Base-by-base conservation (phyloP, 169 alveolate species). In the Cryptosporidium tyzzeri region DNA sequence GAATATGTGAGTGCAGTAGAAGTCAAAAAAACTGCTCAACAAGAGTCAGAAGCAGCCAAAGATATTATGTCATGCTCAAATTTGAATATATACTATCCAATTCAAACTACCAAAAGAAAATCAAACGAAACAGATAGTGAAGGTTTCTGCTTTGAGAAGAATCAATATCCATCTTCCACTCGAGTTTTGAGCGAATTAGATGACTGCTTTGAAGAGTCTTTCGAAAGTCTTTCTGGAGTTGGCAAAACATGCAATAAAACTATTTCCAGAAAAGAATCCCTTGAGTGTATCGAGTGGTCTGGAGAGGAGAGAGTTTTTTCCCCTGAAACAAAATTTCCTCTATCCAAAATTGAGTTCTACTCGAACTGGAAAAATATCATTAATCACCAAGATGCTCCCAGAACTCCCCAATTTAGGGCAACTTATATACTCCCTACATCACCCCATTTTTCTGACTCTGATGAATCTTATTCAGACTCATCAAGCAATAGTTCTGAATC, bases 271-370 rank as follows among this genome's bases (percentile, higher is more conserved):
- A 70, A 48, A 45, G 62, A 21, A 31, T 70, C 84, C 10, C n/a
- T 45, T 35, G 65, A 70, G 26, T 39, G 44, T 23, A 37, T 80
- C 10, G 89, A 62, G 31, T 80, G 89, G 89, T 59, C 75, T 26
- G 70, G 50, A 12, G 89, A 80, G 45, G 89, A 80, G 45, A 80
- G 89, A 44, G 68, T 80, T 41, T 37, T 62, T 18, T 61, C 41
- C 9, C 29, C 61, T 0, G 75, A 59, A 44, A 44, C 44, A 0
- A 65, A 23, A 26, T 31, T 31, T 62, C 69, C 75, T 18, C 31
- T 59, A 16, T 62, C 89, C 18, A 80, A 62, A 26, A 39, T 18
- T 10, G 48, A 59, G 21, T 80, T 80, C 16, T 65, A 21, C 21
- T 80, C 89, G 5, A 80, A 80, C 67, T 80, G 89, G 89, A 65